Percentiles rank a stretch among this genome's conserved stretches.
phyloP scores from a whole-genome alignment of 495 filamentous ascomycete genomes.

The Choiromyces venosus region DNA sequence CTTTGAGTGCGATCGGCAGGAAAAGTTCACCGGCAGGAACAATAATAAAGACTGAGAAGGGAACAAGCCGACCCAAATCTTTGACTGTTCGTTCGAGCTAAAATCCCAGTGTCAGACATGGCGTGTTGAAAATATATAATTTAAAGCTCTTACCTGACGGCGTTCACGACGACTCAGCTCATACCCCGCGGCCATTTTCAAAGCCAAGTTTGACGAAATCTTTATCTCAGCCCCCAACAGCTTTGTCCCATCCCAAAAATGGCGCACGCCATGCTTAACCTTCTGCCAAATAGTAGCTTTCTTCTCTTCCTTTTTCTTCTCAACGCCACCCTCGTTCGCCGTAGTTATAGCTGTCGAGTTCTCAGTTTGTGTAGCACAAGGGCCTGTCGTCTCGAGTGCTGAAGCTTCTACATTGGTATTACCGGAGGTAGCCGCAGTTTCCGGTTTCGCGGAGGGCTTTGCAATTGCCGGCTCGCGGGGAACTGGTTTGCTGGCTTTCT shows the following conservation, averaged over 20 bases:
- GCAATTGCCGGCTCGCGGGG: constrained; percentile 45
- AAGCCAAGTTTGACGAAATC: constrained; percentile 81
- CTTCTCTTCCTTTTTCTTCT: constrained; percentile 72
- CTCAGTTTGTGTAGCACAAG: constrained; percentile 30
- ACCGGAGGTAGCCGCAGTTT: constrained; percentile 39
- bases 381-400: not conserved
- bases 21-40: constrained; percentile 94
- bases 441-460: constrained; percentile 36
- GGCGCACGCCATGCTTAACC: constrained; percentile 81
- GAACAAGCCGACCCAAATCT: constrained; percentile 86
- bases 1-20: constrained; percentile 82
- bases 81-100: constrained; percentile 84
- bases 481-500: constrained; percentile 83
- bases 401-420: constrained; percentile 18
- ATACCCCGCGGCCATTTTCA: constrained; percentile 98
- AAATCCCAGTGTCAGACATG: not conserved
- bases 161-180: constrained; percentile 91
- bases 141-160: constrained; percentile 57
- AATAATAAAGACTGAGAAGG: constrained; percentile 94
- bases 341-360: constrained; percentile 47
- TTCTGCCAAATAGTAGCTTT: constrained; percentile 85
- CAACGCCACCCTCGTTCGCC: constrained; percentile 50
- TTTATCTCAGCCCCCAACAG: constrained; percentile 83
- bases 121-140: not conserved
- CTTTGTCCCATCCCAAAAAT: constrained; percentile 99